Conservation (phyloP, 768 basidiomycete species). For the Scleroderma bovista region DNA sequence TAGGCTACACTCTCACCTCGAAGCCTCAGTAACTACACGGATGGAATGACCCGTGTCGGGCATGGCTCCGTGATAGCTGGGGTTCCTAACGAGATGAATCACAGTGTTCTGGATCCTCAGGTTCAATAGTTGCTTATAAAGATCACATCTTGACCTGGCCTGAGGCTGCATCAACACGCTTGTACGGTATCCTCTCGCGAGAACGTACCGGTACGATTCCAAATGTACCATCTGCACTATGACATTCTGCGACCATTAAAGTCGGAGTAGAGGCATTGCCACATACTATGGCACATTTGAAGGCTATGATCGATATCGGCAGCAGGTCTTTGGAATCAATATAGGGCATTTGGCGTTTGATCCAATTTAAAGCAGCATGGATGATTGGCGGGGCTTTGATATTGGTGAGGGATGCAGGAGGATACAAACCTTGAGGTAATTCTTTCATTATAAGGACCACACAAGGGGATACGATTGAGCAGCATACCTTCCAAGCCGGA, state of each 20-base stretch:
- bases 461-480: neutral
- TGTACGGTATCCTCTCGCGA: neutral
- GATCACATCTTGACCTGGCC: constrained; percentile 77
- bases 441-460: neutral
- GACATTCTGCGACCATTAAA: constrained; percentile 78
- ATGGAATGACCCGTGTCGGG: constrained; percentile 56
- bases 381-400: constrained; percentile 30
- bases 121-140: constrained; percentile 75
- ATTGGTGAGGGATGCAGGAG: constrained; percentile 21
- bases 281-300: constrained; percentile 73
- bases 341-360: constrained; percentile 58
- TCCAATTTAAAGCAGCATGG: constrained; percentile 42
- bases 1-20: constrained; percentile 13
- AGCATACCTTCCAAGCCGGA: constrained; percentile 35
- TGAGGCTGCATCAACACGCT: constrained; percentile 25
- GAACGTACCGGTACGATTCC: constrained; percentile 65
- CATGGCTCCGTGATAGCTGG: constrained; percentile 67
- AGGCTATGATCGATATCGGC: constrained; percentile 75
- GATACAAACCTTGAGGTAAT: constrained; percentile 15
- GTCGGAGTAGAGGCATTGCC: constrained; percentile 85
- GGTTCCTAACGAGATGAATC: constrained; percentile 68
- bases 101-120: constrained; percentile 64
- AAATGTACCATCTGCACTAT: constrained; percentile 71
- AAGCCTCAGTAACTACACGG: constrained; percentile 51
- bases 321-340: constrained; percentile 80